These are phyloP conservation scores for Blastobotrys proliferans DNA, from an alignment of 1,139 yeast species.

Conservation along the genomic window DNA sequence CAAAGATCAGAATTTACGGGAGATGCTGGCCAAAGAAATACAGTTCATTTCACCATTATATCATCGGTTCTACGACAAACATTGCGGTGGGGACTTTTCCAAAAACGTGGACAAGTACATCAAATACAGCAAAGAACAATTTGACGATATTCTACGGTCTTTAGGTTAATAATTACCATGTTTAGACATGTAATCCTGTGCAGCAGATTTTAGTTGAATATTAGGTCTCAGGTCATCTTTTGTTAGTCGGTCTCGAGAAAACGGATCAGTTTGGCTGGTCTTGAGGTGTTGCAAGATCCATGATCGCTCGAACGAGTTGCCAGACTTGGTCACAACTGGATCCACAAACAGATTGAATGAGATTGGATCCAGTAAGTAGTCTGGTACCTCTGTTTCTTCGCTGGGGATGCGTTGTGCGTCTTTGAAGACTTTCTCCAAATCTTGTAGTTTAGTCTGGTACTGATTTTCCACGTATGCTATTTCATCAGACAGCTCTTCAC, in stretches of 20 bases:
- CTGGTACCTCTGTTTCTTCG: conserved; percentile 39
- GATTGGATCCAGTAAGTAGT: conserved; percentile 45
- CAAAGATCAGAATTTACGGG: conserved; percentile 61
- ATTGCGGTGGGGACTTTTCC: conserved; percentile 64
- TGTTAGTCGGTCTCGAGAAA: conserved; percentile 40
- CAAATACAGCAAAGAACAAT: conserved; percentile 60
- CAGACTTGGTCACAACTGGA: conserved; percentile 50
- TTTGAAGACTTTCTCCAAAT: conserved; percentile 31
- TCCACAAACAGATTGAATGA: conserved; percentile 43
- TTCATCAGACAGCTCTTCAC: conserved; percentile 26
- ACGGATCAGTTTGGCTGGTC: conserved; percentile 41
- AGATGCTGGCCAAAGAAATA: conserved; percentile 60
- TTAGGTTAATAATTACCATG: conserved; percentile 25
- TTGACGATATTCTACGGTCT: conserved; percentile 47
- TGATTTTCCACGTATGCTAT: conserved; percentile 26
- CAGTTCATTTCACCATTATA: conserved; percentile 77
- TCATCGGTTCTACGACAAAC: conserved; percentile 75
- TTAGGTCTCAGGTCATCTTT: conserved; percentile 44
- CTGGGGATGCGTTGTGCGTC: conserved; percentile 23
- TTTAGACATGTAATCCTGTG: conserved; percentile 26
- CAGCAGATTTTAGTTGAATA: conserved; percentile 42
- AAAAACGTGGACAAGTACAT: conserved; percentile 70
- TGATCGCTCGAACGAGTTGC: conserved; percentile 46
- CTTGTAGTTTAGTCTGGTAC: conserved; percentile 29
- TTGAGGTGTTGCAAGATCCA: conserved; percentile 40